phyloP scores from a whole-genome alignment of 305 asterid species.

The Andrographis paniculata region DNA sequence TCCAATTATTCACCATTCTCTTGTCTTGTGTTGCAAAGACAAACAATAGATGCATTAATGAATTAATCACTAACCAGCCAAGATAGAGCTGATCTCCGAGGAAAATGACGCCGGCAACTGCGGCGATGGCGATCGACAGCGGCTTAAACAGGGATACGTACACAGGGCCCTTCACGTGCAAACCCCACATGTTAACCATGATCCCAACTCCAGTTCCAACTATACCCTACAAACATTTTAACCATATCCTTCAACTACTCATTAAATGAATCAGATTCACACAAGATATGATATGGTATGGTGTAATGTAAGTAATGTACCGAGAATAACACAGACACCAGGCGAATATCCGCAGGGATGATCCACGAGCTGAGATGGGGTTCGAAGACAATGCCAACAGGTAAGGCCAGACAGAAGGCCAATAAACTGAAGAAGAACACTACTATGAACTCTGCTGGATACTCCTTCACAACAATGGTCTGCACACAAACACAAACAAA shows the following conservation, averaged over 20 bases:
- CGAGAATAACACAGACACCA: slow-evolving; percentile 20
- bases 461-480: slow-evolving; percentile 14
- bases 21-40: no score
- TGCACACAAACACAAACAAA: no score
- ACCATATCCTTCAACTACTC: no score
- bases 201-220: slow-evolving; percentile 16
- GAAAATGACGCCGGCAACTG: slow-evolving; percentile 19
- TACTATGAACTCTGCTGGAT: slow-evolving; percentile 18
- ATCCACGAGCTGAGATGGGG: slow-evolving; percentile 23
- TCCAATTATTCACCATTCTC: no score
- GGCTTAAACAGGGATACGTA: slow-evolving; percentile 23
- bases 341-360: slow-evolving; percentile 16
- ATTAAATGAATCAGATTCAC: no score
- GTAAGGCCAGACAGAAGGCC: slow-evolving; percentile 13
- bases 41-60: no score
- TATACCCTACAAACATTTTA: slow-evolving; percentile 21
- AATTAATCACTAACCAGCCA: neutral
- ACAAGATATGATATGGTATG: neutral
- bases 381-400: slow-evolving; percentile 17
- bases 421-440: slow-evolving; percentile 22
- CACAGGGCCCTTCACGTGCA: slow-evolving; percentile 23
- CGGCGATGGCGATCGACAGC: slow-evolving; percentile 24
- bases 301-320: neutral
- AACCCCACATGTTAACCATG: slow-evolving; percentile 19
- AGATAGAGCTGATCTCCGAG: slow-evolving; percentile 7